Conservation (phyloP, 179 eudicot species). For the Beta macrorhiza region DNA sequence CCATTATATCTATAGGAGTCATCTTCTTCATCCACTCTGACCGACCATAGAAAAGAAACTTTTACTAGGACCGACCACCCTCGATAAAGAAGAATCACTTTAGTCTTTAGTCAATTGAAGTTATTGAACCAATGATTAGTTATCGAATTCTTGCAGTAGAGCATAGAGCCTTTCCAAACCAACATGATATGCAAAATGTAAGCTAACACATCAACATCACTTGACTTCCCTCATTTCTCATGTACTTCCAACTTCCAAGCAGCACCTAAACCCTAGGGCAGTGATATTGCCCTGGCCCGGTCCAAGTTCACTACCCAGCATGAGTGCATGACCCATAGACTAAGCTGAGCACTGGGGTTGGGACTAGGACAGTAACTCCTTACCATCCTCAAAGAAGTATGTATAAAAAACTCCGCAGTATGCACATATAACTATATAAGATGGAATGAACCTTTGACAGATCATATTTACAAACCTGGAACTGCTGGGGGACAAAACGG, state of each 20-base stretch:
- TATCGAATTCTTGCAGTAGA: no score
- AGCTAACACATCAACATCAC: neutral
- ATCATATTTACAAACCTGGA: conserved; percentile 54
- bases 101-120: no score
- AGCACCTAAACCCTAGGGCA: neutral
- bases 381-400: neutral
- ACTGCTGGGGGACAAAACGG: conserved; percentile 85
- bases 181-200: neutral
- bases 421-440: neutral
- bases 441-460: neutral
- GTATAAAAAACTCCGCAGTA: no score
- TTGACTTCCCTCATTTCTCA: neutral
- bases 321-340: neutral
- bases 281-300: neutral
- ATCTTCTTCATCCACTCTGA: no score
- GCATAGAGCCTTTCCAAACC: neutral
- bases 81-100: no score
- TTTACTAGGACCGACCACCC: no score
- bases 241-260: no score
- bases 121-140: no score
- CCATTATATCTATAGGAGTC: no score
- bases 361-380: neutral
- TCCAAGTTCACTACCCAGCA: neutral
- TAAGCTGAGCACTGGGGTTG: neutral
- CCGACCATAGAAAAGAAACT: no score